Base-by-base conservation (phyloP, 495 filamentous ascomycete species). In the Podospora pseudocomata region DNA sequence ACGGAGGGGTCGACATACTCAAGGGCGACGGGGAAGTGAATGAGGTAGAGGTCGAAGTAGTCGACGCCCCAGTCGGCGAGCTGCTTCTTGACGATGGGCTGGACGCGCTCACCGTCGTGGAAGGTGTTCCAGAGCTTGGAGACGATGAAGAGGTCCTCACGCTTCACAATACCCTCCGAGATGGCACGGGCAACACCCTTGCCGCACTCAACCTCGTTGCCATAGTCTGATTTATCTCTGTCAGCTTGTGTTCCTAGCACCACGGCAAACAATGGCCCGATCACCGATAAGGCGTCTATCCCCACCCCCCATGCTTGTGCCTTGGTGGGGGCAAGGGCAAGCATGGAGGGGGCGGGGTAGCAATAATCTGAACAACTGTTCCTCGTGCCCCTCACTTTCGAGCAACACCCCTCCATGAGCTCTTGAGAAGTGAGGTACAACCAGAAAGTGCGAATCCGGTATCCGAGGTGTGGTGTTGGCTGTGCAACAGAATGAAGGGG, bases 81-180 rank as follows among this genome's bases (percentile, higher is more conserved):
- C 75, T 93, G 92, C 76, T 89, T 90, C 72, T 82, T 84, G 79
- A 81, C 82, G 70, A 92, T 92, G 44, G 89, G 88, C 80, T 89
- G 88, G 67, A 93, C 91, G 68, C 84, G 83, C 68, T 91, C 86
- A 67, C 79, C 83, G 62, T 92, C 89, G 81, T 94, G 91, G 86
- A 92, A 95, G 75, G 86, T 88, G 83, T 94, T 94, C 93, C 93
- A 97, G 64, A 97, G 88, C 83, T 97, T 97, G 74, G 90, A 92
- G 65, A 92, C 91, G 76, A 97, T 86, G 86, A 97, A 97, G 79
- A 96, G 90, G 39, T 97, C 92, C 77, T 88, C 85, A 67, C 93
- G 90, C 82, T 89, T 94, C 73, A 95, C 92, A 62, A 96, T 76
- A 53, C 92, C 92, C 15, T 97, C 92, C 69, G 89, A 85, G 80